phyloP scores from a whole-genome alignment of 768 basidiomycete genomes.

The Kwoniella dejecticola region DNA sequence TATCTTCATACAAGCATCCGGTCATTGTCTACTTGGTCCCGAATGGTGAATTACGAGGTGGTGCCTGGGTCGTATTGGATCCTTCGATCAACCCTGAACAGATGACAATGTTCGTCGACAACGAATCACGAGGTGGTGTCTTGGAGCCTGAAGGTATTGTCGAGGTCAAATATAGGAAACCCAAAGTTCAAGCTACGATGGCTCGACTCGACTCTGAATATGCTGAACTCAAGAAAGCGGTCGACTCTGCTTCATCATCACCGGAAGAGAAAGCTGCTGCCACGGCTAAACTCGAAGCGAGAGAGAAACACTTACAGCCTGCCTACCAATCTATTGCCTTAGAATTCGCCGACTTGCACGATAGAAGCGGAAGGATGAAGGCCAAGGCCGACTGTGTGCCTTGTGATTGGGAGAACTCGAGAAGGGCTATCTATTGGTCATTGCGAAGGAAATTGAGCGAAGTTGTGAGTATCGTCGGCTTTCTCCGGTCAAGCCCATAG shows the following conservation, averaged over 20 bases:
- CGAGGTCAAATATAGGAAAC: constrained; percentile 77
- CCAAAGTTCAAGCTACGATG: constrained; percentile 88
- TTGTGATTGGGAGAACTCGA: constrained; percentile 81
- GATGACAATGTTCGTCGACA: constrained; percentile 99
- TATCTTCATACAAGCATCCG: constrained; percentile 94
- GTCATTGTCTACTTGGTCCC: constrained; percentile 98
- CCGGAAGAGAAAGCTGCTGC: constrained; percentile 74
- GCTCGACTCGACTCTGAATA: constrained; percentile 87
- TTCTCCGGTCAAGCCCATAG: constrained; percentile 61
- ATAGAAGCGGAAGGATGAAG: constrained; percentile 93
- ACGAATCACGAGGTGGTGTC: constrained; percentile 93
- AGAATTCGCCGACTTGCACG: constrained; percentile 90
- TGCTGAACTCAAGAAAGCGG: constrained; percentile 74
- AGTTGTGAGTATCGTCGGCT: constrained; percentile 58
- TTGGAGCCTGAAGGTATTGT: constrained; percentile 93
- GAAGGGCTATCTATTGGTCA: constrained; percentile 91
- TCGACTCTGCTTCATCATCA: constrained; percentile 71
- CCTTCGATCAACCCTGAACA: constrained; percentile 94
- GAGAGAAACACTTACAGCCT: constrained; percentile 80
- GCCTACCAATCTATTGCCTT: constrained; percentile 92
- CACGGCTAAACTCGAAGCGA: constrained; percentile 66
- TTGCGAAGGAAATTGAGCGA: constrained; percentile 61
- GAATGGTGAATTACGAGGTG: constrained; percentile 96
- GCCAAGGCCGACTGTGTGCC: constrained; percentile 92
- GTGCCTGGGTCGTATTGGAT: constrained; percentile 98